Evolutionary conservation across 2,329 filamentous ascomycete species (phyloP).

Genomic region (Cadophora sp.): DNA sequence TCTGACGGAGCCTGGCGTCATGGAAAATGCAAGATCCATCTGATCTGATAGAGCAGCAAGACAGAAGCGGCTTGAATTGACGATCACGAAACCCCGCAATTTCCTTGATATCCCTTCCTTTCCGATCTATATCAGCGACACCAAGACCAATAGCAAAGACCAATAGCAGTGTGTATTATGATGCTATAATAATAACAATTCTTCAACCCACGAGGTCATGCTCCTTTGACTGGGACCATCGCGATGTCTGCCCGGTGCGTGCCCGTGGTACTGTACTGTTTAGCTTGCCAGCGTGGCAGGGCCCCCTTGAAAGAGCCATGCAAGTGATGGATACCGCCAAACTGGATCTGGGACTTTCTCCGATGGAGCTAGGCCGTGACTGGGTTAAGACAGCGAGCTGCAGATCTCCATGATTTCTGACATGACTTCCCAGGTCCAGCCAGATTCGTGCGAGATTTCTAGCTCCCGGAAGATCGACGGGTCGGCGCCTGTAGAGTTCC

Average conservation of each 20-base stretch:
- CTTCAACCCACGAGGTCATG: slow-evolving; percentile 16
- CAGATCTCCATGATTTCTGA: slow-evolving; percentile 28
- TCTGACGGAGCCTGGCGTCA: slow-evolving; percentile 1
- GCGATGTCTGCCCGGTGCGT: slow-evolving; percentile 6
- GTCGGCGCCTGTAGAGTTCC: slow-evolving; percentile 4
- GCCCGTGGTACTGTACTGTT: slow-evolving; percentile 29
- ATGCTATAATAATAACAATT: slow-evolving; percentile 4
- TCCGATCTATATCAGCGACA: not conserved
- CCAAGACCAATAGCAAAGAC: slow-evolving; percentile 1
- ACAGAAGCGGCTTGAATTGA: slow-evolving; percentile 4
- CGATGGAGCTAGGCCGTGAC: slow-evolving; percentile 27
- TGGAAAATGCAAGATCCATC: slow-evolving; percentile 7
- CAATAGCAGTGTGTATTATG: slow-evolving; percentile 6
- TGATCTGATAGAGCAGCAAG: slow-evolving; percentile 7
- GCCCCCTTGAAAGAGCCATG: slow-evolving; percentile 11
- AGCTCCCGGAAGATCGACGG: slow-evolving; percentile 23
- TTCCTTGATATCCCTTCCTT: slow-evolving; percentile 5
- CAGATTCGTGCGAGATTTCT: slow-evolving; percentile 4
- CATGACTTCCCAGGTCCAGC: slow-evolving; percentile 1
- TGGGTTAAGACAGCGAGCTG: slow-evolving; percentile 8
- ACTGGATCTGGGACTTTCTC: slow-evolving; percentile 35
- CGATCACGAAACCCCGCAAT: slow-evolving; percentile 16
- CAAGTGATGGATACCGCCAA: slow-evolving; percentile 35
- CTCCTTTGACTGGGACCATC: slow-evolving; percentile 3
- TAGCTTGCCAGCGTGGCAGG: slow-evolving; percentile 2